A percentile compares a stretch with the other conserved stretches of the same genome.
These are phyloP conservation scores for Tetracladium marchalianum DNA, from an alignment of 495 filamentous ascomycete species.

Conservation along the genomic window DNA sequence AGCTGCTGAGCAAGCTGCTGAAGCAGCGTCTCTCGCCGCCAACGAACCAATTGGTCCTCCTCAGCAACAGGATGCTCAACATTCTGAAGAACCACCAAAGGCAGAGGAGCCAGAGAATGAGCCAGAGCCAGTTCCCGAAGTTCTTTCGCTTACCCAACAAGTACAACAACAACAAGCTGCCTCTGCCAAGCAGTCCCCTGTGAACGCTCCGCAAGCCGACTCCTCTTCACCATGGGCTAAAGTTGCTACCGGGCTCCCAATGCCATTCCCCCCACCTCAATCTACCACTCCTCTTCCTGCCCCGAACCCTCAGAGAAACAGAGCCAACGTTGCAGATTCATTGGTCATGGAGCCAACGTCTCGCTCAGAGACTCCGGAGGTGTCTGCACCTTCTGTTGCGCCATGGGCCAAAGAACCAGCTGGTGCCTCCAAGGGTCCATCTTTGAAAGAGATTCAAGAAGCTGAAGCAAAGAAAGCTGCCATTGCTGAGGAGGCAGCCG, in stretches of 20 bases:
- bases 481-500: conserved; percentile 73
- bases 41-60: conserved; percentile 16
- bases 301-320: conserved; percentile 73
- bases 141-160: conserved; percentile 73
- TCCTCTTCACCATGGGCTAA: conserved; percentile 44
- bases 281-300: conserved; percentile 75
- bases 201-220: conserved; percentile 33
- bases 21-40: conserved; percentile 7
- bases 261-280: conserved; percentile 64
- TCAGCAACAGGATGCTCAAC: conserved; percentile 11
- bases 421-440: conserved; percentile 77
- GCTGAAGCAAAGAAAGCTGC: conserved; percentile 90
- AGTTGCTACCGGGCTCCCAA: conserved; percentile 54
- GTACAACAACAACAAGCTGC: conserved; percentile 64
- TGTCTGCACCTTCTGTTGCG: conserved; percentile 56
- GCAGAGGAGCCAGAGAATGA: conserved; percentile 15
- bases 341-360: conserved; percentile 63
- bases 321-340: conserved; percentile 74
- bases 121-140: conserved; percentile 16
- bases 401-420: conserved; percentile 86
- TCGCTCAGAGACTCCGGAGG: conserved; percentile 61
- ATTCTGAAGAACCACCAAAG: conserved; percentile 11
- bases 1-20: conserved; percentile 15
- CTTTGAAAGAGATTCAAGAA: conserved; percentile 94
- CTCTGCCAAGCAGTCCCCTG: conserved; percentile 51